These are phyloP conservation scores for Albizia julibrissin DNA, from an alignment of 306 rosid genomes.

Conservation along the genomic window DNA sequence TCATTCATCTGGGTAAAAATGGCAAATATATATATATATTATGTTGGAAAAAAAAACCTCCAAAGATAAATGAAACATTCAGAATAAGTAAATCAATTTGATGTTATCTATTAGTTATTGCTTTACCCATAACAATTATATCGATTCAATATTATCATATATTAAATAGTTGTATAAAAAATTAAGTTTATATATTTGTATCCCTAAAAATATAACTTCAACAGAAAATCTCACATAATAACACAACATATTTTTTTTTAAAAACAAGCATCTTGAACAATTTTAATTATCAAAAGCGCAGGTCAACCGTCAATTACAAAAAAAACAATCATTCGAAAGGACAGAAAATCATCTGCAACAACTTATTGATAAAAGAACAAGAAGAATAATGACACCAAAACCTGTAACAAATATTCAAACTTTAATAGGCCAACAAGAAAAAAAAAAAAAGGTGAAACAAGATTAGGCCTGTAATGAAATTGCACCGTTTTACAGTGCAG, in stretches of 20 bases:
- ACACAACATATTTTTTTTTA: neutral
- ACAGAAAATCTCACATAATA: neutral
- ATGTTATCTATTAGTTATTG: no score
- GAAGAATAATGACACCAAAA: neutral
- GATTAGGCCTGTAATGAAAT: neutral
- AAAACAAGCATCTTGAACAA: neutral
- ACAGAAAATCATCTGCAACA: neutral
- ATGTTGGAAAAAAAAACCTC: no score
- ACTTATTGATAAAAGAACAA: slow-evolving; percentile 16
- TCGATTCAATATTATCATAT: neutral
- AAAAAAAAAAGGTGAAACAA: neutral
- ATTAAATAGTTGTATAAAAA: no score
- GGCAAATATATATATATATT: no score
- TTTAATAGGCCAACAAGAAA: neutral
- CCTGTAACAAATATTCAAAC: neutral
- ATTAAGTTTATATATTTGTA: neutral
- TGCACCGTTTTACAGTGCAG: neutral
- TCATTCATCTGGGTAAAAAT: no score
- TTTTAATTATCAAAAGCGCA: neutral
- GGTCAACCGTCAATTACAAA: neutral
- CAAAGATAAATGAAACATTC: no score
- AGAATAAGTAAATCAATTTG: no score
- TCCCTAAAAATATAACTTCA: no score
- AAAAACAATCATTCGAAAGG: neutral
- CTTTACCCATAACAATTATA: no score